Percentiles rank a stretch among this genome's conserved stretches.
Evolutionary conservation across 768 basidiomycete genomes (phyloP).

Genomic region (Pholiota conissans): DNA sequence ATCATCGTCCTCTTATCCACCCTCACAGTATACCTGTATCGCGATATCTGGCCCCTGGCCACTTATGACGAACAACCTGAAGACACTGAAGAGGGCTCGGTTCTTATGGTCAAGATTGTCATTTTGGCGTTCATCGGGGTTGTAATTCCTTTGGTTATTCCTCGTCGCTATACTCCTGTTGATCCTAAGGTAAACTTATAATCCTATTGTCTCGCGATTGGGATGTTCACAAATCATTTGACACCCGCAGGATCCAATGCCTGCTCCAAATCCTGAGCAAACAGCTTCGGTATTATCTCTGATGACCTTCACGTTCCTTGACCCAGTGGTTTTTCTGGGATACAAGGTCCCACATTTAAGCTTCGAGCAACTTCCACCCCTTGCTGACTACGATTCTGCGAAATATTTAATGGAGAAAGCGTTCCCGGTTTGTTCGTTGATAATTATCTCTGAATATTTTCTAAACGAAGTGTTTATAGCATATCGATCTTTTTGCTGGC

Average conservation of each 20-base stretch:
- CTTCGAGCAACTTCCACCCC: conserved; percentile 53
- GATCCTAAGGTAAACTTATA: conserved; percentile 41
- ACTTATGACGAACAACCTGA: conserved; percentile 45
- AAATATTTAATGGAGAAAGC: conserved; percentile 17
- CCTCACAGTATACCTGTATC: conserved; percentile 47
- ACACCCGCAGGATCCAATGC: conserved; percentile 26
- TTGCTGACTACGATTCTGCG: conserved; percentile 55
- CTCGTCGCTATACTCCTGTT: conserved; percentile 41
- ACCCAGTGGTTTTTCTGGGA: conserved; percentile 44
- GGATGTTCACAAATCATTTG: no score
- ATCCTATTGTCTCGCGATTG: no score
- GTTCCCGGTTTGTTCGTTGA: conserved; percentile 14
- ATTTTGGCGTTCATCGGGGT: conserved; percentile 14
- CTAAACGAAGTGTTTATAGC: conserved; percentile 17
- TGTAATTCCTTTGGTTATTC: no score
- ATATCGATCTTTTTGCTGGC: conserved; percentile 38
- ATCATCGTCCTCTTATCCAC: conserved; percentile 30
- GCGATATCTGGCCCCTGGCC: conserved; percentile 58
- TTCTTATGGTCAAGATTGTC: conserved; percentile 50
- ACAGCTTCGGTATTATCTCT: conserved; percentile 44
- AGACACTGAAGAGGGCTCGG: conserved; percentile 41
- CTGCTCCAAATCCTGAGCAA: conserved; percentile 43
- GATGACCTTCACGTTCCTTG: conserved; percentile 50
- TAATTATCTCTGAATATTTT: not conserved
- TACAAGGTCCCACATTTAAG: conserved; percentile 42